Evolutionary conservation across 805 yeast species (phyloP).

Genomic region (Yamadazyma sp.): DNA sequence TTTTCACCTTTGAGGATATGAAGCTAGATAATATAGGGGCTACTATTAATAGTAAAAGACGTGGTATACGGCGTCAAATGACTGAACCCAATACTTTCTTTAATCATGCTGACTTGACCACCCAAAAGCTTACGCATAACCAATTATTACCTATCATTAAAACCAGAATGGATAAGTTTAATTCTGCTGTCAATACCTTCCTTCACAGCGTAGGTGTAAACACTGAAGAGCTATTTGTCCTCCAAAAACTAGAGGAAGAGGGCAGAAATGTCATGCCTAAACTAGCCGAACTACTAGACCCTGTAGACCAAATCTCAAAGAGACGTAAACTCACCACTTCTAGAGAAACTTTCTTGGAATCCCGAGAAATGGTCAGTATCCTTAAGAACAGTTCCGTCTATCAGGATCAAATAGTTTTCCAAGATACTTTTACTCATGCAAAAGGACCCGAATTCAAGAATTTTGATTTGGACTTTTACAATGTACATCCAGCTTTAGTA

Average conservation of each 20-base stretch:
- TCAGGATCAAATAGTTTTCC: constrained; percentile 58
- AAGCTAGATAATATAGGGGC: constrained; percentile 46
- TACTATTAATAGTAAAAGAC: constrained; percentile 19
- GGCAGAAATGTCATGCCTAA: constrained; percentile 6
- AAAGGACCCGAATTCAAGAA: constrained; percentile 45
- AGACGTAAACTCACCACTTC: constrained; percentile 8
- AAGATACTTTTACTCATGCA: constrained; percentile 44
- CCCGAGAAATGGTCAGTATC: constrained; percentile 47
- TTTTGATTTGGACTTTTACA: constrained; percentile 25
- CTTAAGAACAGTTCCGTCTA: constrained; percentile 52
- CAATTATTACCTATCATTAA: constrained; percentile 57
- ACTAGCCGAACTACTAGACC: constrained; percentile 12
- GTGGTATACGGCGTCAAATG: constrained; percentile 7
- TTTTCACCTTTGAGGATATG: constrained; percentile 75
- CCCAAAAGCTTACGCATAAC: constrained; percentile 47
- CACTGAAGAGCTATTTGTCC: constrained; percentile 2
- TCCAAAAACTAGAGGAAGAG: constrained; percentile 1
- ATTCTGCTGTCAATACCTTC: constrained; percentile 12
- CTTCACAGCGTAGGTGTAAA: too few relatives aligned
- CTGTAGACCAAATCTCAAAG: constrained; percentile 14
- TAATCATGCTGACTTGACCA: constrained; percentile 10
- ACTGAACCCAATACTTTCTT: constrained; percentile 8
- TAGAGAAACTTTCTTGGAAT: constrained; percentile 26
- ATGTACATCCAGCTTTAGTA: constrained; percentile 46
- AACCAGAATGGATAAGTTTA: constrained; percentile 55